Conservation (phyloP, 176 grass and related monocot genomes). For the Cenchrus fungigraminus region DNA sequence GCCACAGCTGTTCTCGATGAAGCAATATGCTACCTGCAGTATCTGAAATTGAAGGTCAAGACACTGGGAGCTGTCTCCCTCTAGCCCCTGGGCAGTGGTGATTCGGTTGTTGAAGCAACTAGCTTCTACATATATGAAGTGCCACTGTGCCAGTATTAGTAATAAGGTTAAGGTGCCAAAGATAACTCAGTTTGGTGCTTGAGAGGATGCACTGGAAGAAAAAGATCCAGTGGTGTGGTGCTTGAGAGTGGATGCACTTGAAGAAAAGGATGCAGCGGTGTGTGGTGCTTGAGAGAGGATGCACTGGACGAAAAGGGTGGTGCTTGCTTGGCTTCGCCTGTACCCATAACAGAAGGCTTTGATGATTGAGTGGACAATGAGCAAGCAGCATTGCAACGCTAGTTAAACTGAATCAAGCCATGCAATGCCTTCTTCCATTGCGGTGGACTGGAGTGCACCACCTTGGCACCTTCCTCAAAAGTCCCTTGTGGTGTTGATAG, state of each 20-base stretch:
- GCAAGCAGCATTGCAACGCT: not conserved
- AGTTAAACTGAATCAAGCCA: not conserved
- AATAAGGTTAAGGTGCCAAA: slow-evolving; percentile 21
- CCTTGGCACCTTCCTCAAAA: slow-evolving; percentile 31
- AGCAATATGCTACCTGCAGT: slow-evolving; percentile 88
- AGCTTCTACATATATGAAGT: slow-evolving; percentile 19
- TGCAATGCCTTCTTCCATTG: not conserved
- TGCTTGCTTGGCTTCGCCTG: not conserved
- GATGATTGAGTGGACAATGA: slow-evolving; percentile 37
- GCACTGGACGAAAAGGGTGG: not conserved
- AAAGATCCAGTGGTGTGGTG: no score
- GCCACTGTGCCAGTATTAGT: not conserved
- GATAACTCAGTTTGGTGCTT: not conserved
- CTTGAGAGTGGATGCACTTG: no score
- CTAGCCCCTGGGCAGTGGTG: slow-evolving; percentile 21
- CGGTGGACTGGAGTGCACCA: no score
- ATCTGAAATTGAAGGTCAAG: slow-evolving; percentile 89
- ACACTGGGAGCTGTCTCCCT: slow-evolving; percentile 59
- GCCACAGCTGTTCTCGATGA: slow-evolving; percentile 81
- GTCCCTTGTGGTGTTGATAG: slow-evolving; percentile 9
- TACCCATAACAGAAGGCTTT: not conserved
- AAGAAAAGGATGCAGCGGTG: not conserved
- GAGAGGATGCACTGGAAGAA: not conserved
- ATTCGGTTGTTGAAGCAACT: not conserved
- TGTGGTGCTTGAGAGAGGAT: no score